Percentiles rank a stretch among this genome's conserved stretches.
Conservation (phyloP, 2,329 filamentous ascomycete genomes). For the Ascochyta rabiei region DNA sequence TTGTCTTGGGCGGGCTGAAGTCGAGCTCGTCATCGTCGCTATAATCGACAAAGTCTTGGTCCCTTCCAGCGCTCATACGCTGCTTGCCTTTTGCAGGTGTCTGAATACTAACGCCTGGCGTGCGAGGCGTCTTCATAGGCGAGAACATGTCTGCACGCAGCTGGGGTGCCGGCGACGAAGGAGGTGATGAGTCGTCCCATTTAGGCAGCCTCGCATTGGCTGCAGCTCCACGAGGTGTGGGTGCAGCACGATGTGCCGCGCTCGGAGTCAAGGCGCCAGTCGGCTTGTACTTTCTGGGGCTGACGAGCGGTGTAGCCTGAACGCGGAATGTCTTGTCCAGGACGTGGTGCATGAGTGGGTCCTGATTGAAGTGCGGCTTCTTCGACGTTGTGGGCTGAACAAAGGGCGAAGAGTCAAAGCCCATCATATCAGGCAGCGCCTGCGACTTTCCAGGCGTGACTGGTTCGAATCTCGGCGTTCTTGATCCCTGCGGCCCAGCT, state of each 20-base stretch:
- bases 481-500: slow-evolving; percentile 62
- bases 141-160: slow-evolving; percentile 87
- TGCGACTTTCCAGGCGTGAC: slow-evolving; percentile 47
- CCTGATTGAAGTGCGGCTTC: slow-evolving; percentile 56
- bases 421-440: slow-evolving; percentile 51
- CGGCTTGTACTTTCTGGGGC: slow-evolving; percentile 55
- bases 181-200: slow-evolving; percentile 55
- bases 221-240: slow-evolving; percentile 31
- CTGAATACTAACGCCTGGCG: slow-evolving; percentile 81
- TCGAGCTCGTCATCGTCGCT: slow-evolving; percentile 67
- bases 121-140: slow-evolving; percentile 68
- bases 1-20: slow-evolving; percentile 91
- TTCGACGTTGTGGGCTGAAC: slow-evolving; percentile 49
- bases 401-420: slow-evolving; percentile 59
- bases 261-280: slow-evolving; percentile 47
- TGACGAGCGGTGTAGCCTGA: slow-evolving; percentile 87
- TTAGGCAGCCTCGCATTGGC: slow-evolving; percentile 27
- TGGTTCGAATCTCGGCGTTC: slow-evolving; percentile 37
- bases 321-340: slow-evolving; percentile 95
- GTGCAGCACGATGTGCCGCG: slow-evolving; percentile 36
- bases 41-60: slow-evolving; percentile 68
- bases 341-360: slow-evolving; percentile 87
- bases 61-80: slow-evolving; percentile 57
- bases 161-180: slow-evolving; percentile 72
- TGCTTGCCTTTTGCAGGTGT: slow-evolving; percentile 64